Percentiles rank a stretch among this genome's conserved stretches.
phyloP scores from a whole-genome alignment of 1,284 basidiomycete species.

The Moniliella sp. region DNA sequence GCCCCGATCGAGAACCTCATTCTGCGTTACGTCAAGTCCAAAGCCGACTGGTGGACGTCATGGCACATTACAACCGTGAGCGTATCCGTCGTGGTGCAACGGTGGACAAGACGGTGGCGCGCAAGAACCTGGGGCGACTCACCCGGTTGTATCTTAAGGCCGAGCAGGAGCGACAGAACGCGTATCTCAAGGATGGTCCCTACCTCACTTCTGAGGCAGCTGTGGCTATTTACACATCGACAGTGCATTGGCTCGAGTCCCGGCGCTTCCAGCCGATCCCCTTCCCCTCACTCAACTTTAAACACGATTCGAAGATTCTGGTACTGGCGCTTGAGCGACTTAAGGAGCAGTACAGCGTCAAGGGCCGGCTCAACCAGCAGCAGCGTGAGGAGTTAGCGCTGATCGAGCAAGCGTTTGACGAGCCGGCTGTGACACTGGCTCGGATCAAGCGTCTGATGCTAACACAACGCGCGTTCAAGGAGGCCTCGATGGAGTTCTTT shows the following conservation, averaged over 20 bases:
- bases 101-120: slow-evolving; percentile 94
- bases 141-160: slow-evolving; percentile 44
- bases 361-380: slow-evolving; percentile 30
- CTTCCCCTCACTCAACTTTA: slow-evolving; percentile 32
- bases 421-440: slow-evolving; percentile 32
- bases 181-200: slow-evolving; percentile 31
- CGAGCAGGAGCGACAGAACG: slow-evolving; percentile 31
- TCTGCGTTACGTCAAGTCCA: slow-evolving; percentile 93
- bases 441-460: slow-evolving; percentile 33
- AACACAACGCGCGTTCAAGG: slow-evolving; percentile 33
- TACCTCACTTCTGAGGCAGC: slow-evolving; percentile 31
- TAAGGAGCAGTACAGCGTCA: slow-evolving; percentile 32
- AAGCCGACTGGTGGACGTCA: slow-evolving; percentile 97
- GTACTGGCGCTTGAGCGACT: slow-evolving; percentile 30
- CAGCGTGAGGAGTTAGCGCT: slow-evolving; percentile 33
- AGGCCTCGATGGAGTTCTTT: slow-evolving; percentile 31
- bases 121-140: slow-evolving; percentile 76
- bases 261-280: slow-evolving; percentile 32
- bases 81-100: slow-evolving; percentile 87
- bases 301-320: slow-evolving; percentile 31
- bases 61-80: slow-evolving; percentile 73
- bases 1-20: slow-evolving; percentile 98
- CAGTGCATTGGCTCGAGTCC: slow-evolving; percentile 33
- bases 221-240: slow-evolving; percentile 32
- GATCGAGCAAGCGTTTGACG: slow-evolving; percentile 33